These are phyloP conservation scores for Globisporangium paroecandrum DNA, from an alignment of 352 stramenopile species.

Conservation along the genomic window DNA sequence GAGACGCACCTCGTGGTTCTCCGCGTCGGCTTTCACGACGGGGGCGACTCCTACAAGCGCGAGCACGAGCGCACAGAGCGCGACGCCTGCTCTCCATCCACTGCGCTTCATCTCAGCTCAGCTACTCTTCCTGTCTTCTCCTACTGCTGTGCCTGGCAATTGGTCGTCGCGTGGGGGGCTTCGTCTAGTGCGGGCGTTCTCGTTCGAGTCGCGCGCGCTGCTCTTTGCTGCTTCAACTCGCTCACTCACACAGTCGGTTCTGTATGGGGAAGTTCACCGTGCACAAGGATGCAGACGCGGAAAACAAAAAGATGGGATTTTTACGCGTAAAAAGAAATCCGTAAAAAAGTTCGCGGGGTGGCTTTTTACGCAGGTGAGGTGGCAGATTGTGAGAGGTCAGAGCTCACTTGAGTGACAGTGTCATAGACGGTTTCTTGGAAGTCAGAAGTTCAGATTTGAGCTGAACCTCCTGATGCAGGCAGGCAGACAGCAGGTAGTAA, in stretches of 20 bases:
- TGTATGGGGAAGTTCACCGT: not conserved
- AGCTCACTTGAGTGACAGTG: not conserved
- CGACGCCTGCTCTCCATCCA: conserved; percentile 2
- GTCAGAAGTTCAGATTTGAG: no score
- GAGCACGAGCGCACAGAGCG: conserved; percentile 21
- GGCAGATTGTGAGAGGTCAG: not conserved
- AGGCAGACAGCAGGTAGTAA: no score
- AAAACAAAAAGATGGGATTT: not conserved
- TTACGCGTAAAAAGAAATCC: conserved; percentile 3
- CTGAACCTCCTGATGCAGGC: no score
- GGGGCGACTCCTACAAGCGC: conserved; percentile 16
- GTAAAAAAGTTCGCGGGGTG: not conserved
- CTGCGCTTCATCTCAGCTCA: conserved; percentile 1
- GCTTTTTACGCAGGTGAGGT: not conserved
- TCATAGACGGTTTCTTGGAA: not conserved
- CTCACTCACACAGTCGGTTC: not conserved
- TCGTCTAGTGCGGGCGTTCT: not conserved
- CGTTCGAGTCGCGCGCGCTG: not conserved
- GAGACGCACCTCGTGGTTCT: conserved; percentile 49
- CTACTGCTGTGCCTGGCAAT: not conserved
- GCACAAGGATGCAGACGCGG: not conserved
- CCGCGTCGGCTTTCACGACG: conserved; percentile 33
- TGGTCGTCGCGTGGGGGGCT: not conserved
- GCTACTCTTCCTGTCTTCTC: not conserved
- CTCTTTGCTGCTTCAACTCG: conserved; percentile 7